Evolutionary conservation across 148 eudicot genomes (phyloP), one percentile per base, ranked within the genome.

Genomic region (Cornus suecica): DNA sequence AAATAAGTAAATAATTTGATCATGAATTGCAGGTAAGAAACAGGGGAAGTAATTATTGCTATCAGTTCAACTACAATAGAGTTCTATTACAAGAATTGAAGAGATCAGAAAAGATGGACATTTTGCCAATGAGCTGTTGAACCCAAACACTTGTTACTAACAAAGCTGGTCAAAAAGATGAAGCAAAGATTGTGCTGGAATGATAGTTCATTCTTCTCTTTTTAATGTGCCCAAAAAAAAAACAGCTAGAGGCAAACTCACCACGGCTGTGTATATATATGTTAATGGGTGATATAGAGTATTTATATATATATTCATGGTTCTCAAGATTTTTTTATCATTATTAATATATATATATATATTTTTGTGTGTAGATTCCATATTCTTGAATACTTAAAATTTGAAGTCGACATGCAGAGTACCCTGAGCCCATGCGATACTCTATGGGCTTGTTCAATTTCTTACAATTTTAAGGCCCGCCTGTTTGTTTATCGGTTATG

Each of bases 1-100:
- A 37, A 6, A 37, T 37, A 37, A 37, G 0, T 37, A 37, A 6
- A 37, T 37, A 37, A 37, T 16, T 5, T 10, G n/a, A 22, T 32
- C 42, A 22, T 67, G 48, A 58, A 8, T 45, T 69, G 28, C 72
- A 69, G 72, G 72, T 69, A 69, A 69, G 58, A 69, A 69, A 69
- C 56, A 41, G 42, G 56, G 56, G 58, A 69, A 42, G 16, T 68
- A 16, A 37, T 37, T 37, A 10, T 10, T 1, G 42, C 42, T 4
- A 6, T 37, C 42, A 0, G 42, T 37, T 37, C 42, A 37, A 37
- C 5, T 6, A 5, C 6, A 37, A 37, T 37, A 37, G 42, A 37
- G 42, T 37, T 37, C 7, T 1, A 37, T 37, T 37, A 37, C 9
- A 8, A 37, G 42, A 37, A 0, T 37, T 37, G 42, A 37, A 5